A percentile compares a stretch with the other conserved stretches of the same genome.
Evolutionary conservation across 1,284 basidiomycete genomes (phyloP).

Genomic region (Ustilago lituana): DNA sequence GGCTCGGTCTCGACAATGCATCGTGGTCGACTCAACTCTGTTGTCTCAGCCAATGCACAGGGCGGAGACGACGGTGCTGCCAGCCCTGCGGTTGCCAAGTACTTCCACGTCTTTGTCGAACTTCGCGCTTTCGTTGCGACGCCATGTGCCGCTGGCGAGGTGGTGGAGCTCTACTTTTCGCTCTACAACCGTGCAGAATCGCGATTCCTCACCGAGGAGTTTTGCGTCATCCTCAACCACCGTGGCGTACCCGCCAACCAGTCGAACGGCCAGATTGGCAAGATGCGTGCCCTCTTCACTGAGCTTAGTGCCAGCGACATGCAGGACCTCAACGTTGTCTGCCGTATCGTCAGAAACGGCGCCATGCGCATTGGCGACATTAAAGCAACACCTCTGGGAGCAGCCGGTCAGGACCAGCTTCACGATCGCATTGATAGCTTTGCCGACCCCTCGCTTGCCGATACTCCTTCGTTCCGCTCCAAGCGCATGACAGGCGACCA

Average conservation of each 20-base stretch:
- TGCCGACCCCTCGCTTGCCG: conserved; percentile 35
- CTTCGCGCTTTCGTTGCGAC: conserved; percentile 89
- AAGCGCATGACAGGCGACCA: conserved; percentile 54
- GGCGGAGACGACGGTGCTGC: not conserved
- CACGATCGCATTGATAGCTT: conserved; percentile 27
- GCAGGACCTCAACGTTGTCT: conserved; percentile 71
- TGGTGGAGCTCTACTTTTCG: conserved; percentile 91
- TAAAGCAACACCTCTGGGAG: conserved; percentile 62
- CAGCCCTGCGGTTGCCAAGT: conserved; percentile 37
- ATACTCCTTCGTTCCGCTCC: conserved; percentile 40
- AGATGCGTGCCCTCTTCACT: conserved; percentile 75
- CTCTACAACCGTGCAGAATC: conserved; percentile 83
- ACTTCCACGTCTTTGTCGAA: conserved; percentile 82
- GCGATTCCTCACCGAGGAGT: conserved; percentile 93
- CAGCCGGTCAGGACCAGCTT: conserved; percentile 38
- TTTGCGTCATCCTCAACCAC: conserved; percentile 87
- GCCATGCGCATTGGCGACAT: conserved; percentile 76
- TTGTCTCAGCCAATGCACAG: conserved; percentile 5
- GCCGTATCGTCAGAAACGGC: conserved; percentile 88
- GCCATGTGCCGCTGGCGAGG: conserved; percentile 87
- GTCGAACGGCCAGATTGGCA: conserved; percentile 39
- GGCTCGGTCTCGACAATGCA: conserved; percentile 6
- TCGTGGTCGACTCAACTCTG: conserved; percentile 14
- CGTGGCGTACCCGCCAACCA: conserved; percentile 85
- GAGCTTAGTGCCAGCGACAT: conserved; percentile 87